Evolutionary conservation across 2,329 filamentous ascomycete genomes (phyloP).

Genomic region (Trichoderma guizhouense): DNA sequence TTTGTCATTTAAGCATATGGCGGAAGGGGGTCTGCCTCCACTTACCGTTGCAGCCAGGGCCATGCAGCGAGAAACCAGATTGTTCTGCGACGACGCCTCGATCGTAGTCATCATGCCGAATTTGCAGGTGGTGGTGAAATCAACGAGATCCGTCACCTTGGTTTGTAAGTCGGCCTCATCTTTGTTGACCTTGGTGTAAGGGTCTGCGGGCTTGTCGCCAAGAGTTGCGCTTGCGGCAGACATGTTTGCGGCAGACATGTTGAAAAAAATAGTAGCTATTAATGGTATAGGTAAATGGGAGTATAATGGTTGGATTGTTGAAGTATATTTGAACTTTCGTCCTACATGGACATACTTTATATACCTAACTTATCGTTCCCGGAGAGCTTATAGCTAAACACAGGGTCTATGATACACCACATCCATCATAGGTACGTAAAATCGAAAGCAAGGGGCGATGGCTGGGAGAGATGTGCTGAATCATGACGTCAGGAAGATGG

Average conservation of each 20-base stretch:
- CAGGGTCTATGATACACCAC: neutral
- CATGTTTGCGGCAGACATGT: constrained; percentile 42
- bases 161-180: constrained; percentile 61
- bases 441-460: neutral
- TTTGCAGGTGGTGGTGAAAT: constrained; percentile 70
- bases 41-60: constrained; percentile 72
- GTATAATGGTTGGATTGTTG: neutral
- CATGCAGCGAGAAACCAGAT: constrained; percentile 81
- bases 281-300: neutral
- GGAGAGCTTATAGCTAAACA: neutral
- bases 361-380: too few relatives aligned
- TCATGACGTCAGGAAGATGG: constrained; percentile 10
- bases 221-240: constrained; percentile 54
- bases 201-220: constrained; percentile 64
- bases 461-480: neutral
- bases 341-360: neutral
- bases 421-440: constrained; percentile 16
- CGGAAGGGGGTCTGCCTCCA: neutral
- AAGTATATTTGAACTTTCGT: neutral
- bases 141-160: constrained; percentile 70
- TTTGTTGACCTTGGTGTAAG: constrained; percentile 74
- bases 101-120: constrained; percentile 88
- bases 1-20: neutral
- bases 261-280: constrained; percentile 7
- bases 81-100: constrained; percentile 54